Conservation (phyloP, 352 stramenopile genomes). For the Globisporangium middletonii region DNA sequence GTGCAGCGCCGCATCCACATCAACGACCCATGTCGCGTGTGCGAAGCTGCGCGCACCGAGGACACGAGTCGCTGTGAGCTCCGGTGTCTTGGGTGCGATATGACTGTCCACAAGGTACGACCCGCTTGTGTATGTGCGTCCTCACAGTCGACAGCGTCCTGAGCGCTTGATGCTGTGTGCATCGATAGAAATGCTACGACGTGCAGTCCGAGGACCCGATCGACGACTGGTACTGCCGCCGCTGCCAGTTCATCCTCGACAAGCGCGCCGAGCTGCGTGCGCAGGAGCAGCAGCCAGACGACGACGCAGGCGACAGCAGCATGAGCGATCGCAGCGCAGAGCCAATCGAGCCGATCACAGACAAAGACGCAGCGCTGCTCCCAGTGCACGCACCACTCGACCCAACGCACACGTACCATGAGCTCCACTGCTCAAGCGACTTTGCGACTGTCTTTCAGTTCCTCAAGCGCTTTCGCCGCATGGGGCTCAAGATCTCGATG, state of each 20-base stretch:
- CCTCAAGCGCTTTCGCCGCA: conserved; percentile 52
- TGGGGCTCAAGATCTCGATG: conserved; percentile 44
- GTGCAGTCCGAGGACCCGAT: conserved; percentile 35
- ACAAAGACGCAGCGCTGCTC: conserved; percentile 15
- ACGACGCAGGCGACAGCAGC: conserved; percentile 1
- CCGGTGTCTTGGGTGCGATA: conserved; percentile 53
- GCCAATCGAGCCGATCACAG: background rate
- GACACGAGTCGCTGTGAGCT: conserved; percentile 44
- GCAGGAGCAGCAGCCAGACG: background rate
- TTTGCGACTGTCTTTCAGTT: conserved; percentile 63
- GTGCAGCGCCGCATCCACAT: conserved; percentile 68
- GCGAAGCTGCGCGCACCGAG: conserved; percentile 45
- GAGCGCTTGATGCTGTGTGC: background rate
- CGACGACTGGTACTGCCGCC: conserved; percentile 47
- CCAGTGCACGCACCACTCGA: conserved; percentile 30
- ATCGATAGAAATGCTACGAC: conserved; percentile 41
- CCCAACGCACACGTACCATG: conserved; percentile 22
- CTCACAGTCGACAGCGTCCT: too few species aligned
- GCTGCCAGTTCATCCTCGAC: conserved; percentile 46
- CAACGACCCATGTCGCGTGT: conserved; percentile 63
- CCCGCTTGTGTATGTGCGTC: background rate
- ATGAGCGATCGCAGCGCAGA: conserved; percentile 2
- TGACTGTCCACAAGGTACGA: conserved; percentile 62
- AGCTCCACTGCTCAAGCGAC: conserved; percentile 36
- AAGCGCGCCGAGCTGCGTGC: conserved; percentile 16